These are phyloP conservation scores for Tylopilus sp. DNA, from an alignment of 1,284 basidiomycete species.

Conservation along the genomic window DNA sequence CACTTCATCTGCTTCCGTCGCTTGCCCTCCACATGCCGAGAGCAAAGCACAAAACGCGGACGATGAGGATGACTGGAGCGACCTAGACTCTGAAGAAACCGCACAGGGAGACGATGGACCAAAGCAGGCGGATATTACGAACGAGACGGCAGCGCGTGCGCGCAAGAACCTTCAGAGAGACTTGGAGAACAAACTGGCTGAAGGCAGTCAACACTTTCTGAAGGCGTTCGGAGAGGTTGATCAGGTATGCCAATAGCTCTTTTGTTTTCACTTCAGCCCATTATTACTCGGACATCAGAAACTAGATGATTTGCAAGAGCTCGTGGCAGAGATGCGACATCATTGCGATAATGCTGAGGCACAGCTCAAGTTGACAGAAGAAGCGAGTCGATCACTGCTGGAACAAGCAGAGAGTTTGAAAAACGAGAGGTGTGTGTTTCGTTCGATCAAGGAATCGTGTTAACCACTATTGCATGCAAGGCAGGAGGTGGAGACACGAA, in stretches of 20 bases:
- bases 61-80: conserved; percentile 49
- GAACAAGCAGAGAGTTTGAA: conserved; percentile 89
- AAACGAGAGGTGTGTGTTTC: conserved; percentile 74
- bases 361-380: conserved; percentile 81
- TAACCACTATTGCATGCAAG: conserved; percentile 47
- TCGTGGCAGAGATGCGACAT: conserved; percentile 32
- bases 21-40: not conserved
- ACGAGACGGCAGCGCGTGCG: conserved; percentile 74
- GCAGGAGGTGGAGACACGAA: conserved; percentile 74
- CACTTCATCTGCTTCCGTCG: conserved; percentile 17
- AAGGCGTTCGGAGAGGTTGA: conserved; percentile 89
- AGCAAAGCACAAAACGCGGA: conserved; percentile 31
- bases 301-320: conserved; percentile 34
- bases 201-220: conserved; percentile 86
- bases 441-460: not conserved
- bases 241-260: conserved; percentile 65
- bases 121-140: conserved; percentile 42
- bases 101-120: conserved; percentile 18
- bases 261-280: not conserved
- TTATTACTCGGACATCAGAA: conserved; percentile 18
- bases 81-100: conserved; percentile 23
- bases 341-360: conserved; percentile 68
- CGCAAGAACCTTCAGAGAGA: conserved; percentile 86
- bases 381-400: conserved; percentile 85
- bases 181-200: conserved; percentile 82